Percentiles rank a stretch among this genome's conserved stretches.
These are phyloP conservation scores for Zalaria sp. DNA, from an alignment of 2,329 filamentous ascomycete species.

Conservation along the genomic window DNA sequence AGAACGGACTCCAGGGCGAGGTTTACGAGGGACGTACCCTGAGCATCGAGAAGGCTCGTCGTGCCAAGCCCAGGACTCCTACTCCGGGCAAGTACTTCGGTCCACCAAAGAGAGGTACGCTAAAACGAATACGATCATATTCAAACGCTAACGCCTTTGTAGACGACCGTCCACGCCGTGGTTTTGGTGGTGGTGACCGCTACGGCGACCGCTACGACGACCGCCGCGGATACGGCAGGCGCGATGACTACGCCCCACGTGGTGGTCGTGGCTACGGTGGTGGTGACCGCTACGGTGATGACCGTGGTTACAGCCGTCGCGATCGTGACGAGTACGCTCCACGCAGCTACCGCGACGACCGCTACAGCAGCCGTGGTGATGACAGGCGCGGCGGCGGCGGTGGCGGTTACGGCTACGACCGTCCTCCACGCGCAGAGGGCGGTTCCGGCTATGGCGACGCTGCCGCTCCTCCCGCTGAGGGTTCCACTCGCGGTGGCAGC, in stretches of 20 bases:
- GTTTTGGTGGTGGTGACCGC: conserved; percentile 16
- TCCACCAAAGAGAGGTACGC: conserved; percentile 86
- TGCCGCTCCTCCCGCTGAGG: conserved; percentile 3
- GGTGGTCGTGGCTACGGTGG: conserved; percentile 34
- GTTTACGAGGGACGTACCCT: conserved; percentile 88
- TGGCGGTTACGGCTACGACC: conserved; percentile 25
- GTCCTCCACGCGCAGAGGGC: conserved; percentile 7
- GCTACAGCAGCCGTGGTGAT: conserved; percentile 18
- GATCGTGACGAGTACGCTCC: conserved; percentile 4
- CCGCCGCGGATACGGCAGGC: conserved; percentile 24
- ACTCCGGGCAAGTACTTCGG: conserved; percentile 99
- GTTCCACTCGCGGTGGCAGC: conserved; percentile 3
- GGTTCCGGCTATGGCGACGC: conserved; percentile 3
- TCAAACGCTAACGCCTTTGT: conserved; percentile 4
- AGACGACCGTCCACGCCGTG: conserved; percentile 29
- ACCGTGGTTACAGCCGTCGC: conserved; percentile 27
- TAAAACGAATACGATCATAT: conserved; percentile 9
- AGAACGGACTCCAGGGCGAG: conserved; percentile 90
- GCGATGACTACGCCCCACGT: conserved; percentile 32
- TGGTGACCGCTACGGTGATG: conserved; percentile 27
- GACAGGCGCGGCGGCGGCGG: conserved; percentile 22
- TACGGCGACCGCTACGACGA: conserved; percentile 20
- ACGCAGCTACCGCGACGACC: conserved; percentile 6
- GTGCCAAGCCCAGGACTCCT: conserved; percentile 84
- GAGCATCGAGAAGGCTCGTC: conserved; percentile 97